Percentiles rank a stretch among this genome's conserved stretches.
These are phyloP conservation scores for Wickerhamiella infanticola DNA, from an alignment of 1,139 yeast genomes.

Conservation along the genomic window DNA sequence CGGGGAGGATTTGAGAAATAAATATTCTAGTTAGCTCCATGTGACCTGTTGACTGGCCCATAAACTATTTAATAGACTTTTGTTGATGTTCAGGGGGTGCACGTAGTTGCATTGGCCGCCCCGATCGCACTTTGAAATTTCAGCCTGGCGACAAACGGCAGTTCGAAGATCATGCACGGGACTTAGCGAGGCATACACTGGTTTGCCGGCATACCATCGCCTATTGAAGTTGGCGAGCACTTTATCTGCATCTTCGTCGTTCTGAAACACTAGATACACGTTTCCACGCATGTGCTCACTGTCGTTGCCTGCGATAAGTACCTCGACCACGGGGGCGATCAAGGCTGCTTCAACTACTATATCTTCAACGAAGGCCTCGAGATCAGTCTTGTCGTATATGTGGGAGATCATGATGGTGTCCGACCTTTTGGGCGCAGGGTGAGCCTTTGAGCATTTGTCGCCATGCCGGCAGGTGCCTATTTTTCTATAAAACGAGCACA, in stretches of 20 bases:
- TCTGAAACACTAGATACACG: constrained; percentile 51
- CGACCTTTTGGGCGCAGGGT: constrained; percentile 53
- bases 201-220: constrained; percentile 71
- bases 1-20: background rate
- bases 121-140: constrained; percentile 44
- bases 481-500: constrained; percentile 46
- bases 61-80: constrained; percentile 29
- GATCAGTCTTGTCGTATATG: constrained; percentile 45
- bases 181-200: constrained; percentile 66
- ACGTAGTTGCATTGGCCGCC: constrained; percentile 79
- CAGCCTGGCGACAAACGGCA: constrained; percentile 64
- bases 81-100: constrained; percentile 52
- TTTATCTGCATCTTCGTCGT: constrained; percentile 40
- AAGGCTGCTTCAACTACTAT: constrained; percentile 50
- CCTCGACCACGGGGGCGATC: constrained; percentile 42
- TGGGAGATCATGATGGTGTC: constrained; percentile 53
- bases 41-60: constrained; percentile 25
- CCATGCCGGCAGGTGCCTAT: constrained; percentile 95
- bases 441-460: constrained; percentile 68
- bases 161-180: constrained; percentile 62
- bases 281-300: constrained; percentile 75
- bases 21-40: constrained; percentile 1
- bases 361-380: constrained; percentile 60
- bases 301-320: constrained; percentile 71
- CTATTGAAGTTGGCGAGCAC: constrained; percentile 51